Evolutionary conservation across 164 flowering plant genomes (phyloP), one percentile per base, ranked within the genome.

Genomic region (Vitis labrusca): DNA sequence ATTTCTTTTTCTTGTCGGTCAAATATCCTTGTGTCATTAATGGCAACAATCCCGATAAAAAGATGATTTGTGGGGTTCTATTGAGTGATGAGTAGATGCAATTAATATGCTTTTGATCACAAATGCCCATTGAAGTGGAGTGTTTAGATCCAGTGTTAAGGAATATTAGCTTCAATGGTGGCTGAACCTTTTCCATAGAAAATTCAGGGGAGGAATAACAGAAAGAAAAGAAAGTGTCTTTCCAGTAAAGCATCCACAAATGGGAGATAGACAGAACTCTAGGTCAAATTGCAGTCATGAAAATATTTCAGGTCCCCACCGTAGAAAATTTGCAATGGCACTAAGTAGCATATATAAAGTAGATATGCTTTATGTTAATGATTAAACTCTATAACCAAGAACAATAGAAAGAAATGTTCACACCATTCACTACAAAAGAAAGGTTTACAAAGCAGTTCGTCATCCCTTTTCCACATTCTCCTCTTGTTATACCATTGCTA

Each of bases 351-450:
- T 37, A 37, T 37, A 44, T 16, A 62, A 62, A 47, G 65, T 44
- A 44, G 16, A 62, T 44, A 62, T 62, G 65, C 65, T 62, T 62
- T 62, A n/a, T 1, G 16, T 47, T 16, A 44, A 44, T 11, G 1
- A 32, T 44, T n/a, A 10, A 44, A 3, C 5, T 37, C 44, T 37
- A 6, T 37, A 37, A 9, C 3, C 13, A 47, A 62, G 65, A 62
- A 62, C 29, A 37, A 50, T n/a, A n/a, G 9, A 51, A 62, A 13
- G n/a, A 62, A 62, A 62, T 62, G 65, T n/a, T 62, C 65, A 30
- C 16, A 37, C 50, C 19, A 30, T 30, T 37, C 16, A 14, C 64
- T 37, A 14, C 59, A 16, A 56, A 37, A 37, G 44, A 37, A 37
- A 37, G 15, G 9, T 16, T 0, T 10, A 29, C 4, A 10, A 59